Evolutionary conservation across 108 stramenopile species (phyloP).

Genomic region (Cyclostephanos invisitatus): DNA sequence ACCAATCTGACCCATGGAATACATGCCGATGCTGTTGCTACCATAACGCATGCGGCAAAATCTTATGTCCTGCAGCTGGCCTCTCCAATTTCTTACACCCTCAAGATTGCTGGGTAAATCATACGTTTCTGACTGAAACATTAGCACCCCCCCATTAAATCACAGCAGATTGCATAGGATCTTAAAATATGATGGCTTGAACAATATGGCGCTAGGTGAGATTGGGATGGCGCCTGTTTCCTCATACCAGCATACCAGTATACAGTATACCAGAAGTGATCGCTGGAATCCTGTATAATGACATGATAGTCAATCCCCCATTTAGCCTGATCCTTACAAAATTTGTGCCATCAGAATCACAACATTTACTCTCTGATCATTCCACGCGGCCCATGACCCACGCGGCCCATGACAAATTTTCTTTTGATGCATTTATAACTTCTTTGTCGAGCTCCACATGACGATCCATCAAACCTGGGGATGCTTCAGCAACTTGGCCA

Average conservation of each 20-base stretch:
- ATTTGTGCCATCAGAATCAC: constrained; percentile 75
- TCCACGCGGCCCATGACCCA: constrained; percentile 78
- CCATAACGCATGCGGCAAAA: constrained; percentile 71
- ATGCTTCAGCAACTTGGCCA: constrained; percentile 60
- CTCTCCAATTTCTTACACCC: constrained; percentile 64
- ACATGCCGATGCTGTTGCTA: constrained; percentile 62
- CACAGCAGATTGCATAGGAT: constrained; percentile 53
- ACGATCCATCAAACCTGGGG: constrained; percentile 56
- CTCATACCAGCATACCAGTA: too few relatives aligned
- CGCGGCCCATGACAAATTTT: constrained; percentile 73
- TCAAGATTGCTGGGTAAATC: constrained; percentile 72
- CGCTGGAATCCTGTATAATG: constrained; percentile 81
- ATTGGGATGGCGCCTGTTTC: constrained; percentile 50
- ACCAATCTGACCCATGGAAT: constrained; percentile 85
- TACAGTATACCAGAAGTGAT: too few relatives aligned
- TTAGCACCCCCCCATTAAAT: constrained; percentile 60
- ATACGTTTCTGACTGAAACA: constrained; percentile 77
- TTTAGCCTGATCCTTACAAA: constrained; percentile 54
- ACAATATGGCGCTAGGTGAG: constrained; percentile 68
- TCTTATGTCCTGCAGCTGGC: constrained; percentile 51
- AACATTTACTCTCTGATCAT: constrained; percentile 65
- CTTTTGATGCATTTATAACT: constrained; percentile 64
- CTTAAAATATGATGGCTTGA: constrained; percentile 62
- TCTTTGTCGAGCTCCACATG: constrained; percentile 82
- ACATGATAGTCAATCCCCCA: constrained; percentile 62